Evolutionary conservation across 305 asterid species (phyloP).

Genomic region (Fraxinus floribunda): DNA sequence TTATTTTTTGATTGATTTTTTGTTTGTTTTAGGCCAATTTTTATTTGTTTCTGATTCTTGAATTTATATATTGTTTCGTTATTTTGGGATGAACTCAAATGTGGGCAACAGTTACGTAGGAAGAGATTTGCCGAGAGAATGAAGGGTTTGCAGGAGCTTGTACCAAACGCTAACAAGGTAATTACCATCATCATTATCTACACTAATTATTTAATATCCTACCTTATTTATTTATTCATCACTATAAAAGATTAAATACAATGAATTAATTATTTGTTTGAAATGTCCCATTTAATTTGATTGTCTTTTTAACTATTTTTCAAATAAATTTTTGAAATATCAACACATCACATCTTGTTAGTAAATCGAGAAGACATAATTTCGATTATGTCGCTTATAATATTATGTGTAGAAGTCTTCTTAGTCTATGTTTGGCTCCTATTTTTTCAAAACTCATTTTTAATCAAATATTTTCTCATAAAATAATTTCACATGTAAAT

Average conservation of each 20-base stretch:
- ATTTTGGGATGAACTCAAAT: slow-evolving; percentile 11
- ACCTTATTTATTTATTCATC: not conserved
- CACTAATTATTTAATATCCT: not conserved
- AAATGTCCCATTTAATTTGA: not conserved
- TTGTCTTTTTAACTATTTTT: not conserved
- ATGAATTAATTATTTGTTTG: not conserved
- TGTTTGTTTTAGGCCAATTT: not conserved
- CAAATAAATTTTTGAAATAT: too few species aligned
- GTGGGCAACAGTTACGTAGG: slow-evolving; percentile 70
- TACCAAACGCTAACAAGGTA: slow-evolving; percentile 91
- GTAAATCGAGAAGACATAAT: not conserved
- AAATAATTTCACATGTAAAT: too few species aligned
- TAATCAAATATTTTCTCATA: too few species aligned
- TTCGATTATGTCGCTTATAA: not conserved
- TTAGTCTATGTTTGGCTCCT: too few species aligned
- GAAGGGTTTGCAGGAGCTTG: slow-evolving; percentile 88
- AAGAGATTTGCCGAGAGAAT: slow-evolving; percentile 96
- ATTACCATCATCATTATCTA: slow-evolving; percentile 8
- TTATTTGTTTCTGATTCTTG: slow-evolving; percentile 13
- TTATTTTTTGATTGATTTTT: not conserved
- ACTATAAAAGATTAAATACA: not conserved
- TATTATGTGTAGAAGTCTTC: not conserved
- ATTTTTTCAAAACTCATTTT: too few species aligned
- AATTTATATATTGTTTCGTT: slow-evolving; percentile 17
- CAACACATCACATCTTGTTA: too few species aligned